Evolutionary conservation across 345 rosid species (phyloP), one percentile per base, ranked within the genome.

Genomic region (Cardamine chenopodiifolia): DNA sequence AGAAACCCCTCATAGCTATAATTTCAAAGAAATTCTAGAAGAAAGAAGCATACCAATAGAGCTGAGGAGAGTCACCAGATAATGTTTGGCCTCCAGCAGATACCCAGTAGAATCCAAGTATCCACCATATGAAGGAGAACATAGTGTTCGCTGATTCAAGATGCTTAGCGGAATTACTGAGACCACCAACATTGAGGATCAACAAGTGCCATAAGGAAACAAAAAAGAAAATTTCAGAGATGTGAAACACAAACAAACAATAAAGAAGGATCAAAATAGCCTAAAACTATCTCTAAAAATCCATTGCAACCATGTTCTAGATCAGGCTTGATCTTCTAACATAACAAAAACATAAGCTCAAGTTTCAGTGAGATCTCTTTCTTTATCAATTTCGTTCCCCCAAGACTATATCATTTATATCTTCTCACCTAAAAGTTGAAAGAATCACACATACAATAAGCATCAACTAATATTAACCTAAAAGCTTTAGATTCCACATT

Each of bases 71-170:
- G 68, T 61, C 79, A 20, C 32, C 73, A 44, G 90, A 85, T 81
- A 93, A 74, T 74, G 80, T 70, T 79, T 89, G 93, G 80, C 89
- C 93, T 60, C 96, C 96, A 6, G 91, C 90, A 63, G 98, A 90
- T 44, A 93, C 88, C 98, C 98, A 89, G 77, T 90, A 93, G 85
- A 90, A 93, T 48, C 98, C 98, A 64, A 90, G 81, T 81, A 89
- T 85, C 98, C 98, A 93, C 98, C 98, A 93, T 52, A 93, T 60
- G 81, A 93, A 93, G 7, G 97, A 93, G 72, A 93, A 87, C 89
- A 93, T 87, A 15, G 98, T 90, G 62, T 89, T 93, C 18, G 92
- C 97, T 29, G 98, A 89, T 73, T 89, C 97, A 63, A 93, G 82
- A 81, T 93, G 90, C 86, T 93, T 93, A 0, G 92, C 88, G 5